Evolutionary conservation across 257 asterid species (phyloP).

Genomic region (Fraxinus anomala): DNA sequence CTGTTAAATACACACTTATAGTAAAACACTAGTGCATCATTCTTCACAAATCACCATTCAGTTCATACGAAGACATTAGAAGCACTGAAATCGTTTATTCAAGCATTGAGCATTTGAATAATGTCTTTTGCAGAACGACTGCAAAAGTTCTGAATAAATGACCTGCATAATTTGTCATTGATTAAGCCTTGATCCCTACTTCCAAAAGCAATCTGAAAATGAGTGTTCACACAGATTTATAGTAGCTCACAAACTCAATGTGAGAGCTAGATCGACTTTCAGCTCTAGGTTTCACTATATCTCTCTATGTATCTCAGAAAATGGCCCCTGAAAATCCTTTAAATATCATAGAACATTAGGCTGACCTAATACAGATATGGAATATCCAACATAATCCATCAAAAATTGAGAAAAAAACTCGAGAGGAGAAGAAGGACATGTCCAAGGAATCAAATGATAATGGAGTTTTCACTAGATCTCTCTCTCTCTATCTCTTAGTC

Average conservation of each 20-base stretch:
- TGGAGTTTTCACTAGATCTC: not conserved
- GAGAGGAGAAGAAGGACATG: not conserved
- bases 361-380: not conserved
- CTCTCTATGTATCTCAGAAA: not conserved
- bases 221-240: not conserved
- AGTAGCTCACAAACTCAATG: not conserved
- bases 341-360: not conserved
- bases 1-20: not conserved
- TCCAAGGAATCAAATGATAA: not conserved
- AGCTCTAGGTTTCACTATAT: not conserved
- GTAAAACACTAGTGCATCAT: not conserved
- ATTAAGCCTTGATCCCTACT: too few species aligned
- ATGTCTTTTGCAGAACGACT: not conserved
- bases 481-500: not conserved
- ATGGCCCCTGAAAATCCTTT: not conserved
- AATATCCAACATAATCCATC: not conserved
- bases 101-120: not conserved
- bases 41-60: slow-evolving; percentile 1
- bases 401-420: not conserved
- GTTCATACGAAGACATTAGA: not conserved
- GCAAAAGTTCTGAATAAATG: not conserved
- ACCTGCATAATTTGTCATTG: not conserved
- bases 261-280: not conserved
- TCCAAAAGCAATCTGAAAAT: not conserved
- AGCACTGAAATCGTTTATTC: not conserved